Evolutionary conservation across 2,329 filamentous ascomycete genomes (phyloP), one percentile per base, ranked within the genome.

Genomic region (Leptographium radiaticola): DNA sequence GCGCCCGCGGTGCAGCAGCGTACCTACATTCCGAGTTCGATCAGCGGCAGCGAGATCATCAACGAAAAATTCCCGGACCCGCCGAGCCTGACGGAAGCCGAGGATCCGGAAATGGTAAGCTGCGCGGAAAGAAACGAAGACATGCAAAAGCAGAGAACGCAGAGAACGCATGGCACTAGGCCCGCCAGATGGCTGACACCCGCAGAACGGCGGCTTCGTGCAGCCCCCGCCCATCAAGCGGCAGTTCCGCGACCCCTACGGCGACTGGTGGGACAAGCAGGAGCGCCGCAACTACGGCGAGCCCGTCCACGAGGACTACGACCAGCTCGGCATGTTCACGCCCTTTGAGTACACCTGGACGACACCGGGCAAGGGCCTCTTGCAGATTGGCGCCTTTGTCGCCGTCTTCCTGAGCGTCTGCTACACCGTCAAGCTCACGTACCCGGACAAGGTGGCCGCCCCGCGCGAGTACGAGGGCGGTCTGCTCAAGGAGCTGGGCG

Each of bases 251-350:
- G 93, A 97, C 70, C 93, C 94, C 39, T 81, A 97, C 68, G 91
- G 71, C 66, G 84, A 88, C 66, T 98, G 89, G 89, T 97, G 89
- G 88, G 91, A 98, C 72, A 86, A 89, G 70, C 93, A 98, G 73
- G 93, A 97, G 71, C 84, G 90, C 67, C 83, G 93, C 65, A 97
- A 98, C 77, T 97, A 87, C 68, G 90, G 90, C 70, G 94, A 98
- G 71, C 88, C 91, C 13, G 82, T 95, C 52, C 91, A 98, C 70
- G 94, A 98, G 71, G 93, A 98, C 70, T 86, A 96, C 70, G 94
- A 98, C 68, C 78, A 89, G 55, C 76, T 97, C 55, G 90, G 89
- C 62, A 85, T 95, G 59, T 91, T 98, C 71, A 86, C 87, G 51
- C 82, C 89, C 2, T 83, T 93, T 68, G 84, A 90, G 64, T 97